These are phyloP conservation scores for Phytophthora agathidicida DNA, from an alignment of 352 stramenopile genomes.

Conservation along the genomic window DNA sequence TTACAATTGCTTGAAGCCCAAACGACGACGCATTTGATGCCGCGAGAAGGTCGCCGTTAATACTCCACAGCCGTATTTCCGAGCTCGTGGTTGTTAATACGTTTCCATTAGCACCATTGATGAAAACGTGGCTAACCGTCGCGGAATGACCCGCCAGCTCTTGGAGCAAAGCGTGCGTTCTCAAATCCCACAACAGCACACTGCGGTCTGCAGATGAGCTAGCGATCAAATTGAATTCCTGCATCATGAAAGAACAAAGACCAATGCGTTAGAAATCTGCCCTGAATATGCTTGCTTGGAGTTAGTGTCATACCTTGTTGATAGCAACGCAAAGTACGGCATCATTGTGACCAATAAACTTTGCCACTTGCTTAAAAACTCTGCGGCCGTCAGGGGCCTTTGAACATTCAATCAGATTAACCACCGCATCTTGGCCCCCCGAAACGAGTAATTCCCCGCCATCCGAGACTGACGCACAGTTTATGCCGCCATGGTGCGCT, in stretches of 20 bases:
- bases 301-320: conserved; percentile 48
- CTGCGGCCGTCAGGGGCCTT: conserved; percentile 59
- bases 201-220: conserved; percentile 63
- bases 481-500: conserved; percentile 57
- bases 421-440: conserved; percentile 68
- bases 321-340: conserved; percentile 68
- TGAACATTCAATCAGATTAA: conserved; percentile 74
- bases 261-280: neutral
- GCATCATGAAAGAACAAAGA: conserved; percentile 1
- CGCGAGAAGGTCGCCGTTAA: conserved; percentile 79
- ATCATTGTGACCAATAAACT: conserved; percentile 73
- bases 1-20: conserved; percentile 65
- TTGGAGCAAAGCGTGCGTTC: conserved; percentile 58
- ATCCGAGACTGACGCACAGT: conserved; percentile 64
- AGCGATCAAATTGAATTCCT: conserved; percentile 74
- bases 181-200: conserved; percentile 76
- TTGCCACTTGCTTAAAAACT: conserved; percentile 70
- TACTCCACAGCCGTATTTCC: conserved; percentile 76
- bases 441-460: conserved; percentile 67
- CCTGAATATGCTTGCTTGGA: neutral
- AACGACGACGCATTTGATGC: conserved; percentile 46
- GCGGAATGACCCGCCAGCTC: conserved; percentile 61
- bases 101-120: conserved; percentile 76
- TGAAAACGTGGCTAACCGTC: conserved; percentile 58
- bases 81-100: conserved; percentile 53